These are phyloP conservation scores for Buxus sempervirens DNA, from an alignment of 164 flowering plant genomes.

Conservation along the genomic window DNA sequence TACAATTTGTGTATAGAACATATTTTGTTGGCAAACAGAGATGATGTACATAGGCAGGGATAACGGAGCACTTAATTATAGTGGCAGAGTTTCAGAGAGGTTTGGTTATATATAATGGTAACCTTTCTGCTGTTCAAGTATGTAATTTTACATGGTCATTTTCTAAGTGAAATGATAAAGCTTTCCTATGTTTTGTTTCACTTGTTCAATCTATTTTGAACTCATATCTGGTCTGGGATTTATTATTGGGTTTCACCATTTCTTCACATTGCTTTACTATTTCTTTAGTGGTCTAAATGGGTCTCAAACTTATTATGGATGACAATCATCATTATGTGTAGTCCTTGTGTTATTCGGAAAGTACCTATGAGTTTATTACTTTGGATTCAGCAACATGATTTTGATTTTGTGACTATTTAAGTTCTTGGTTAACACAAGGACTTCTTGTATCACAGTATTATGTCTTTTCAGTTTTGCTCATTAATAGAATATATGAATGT, in stretches of 20 bases:
- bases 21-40: slow-evolving; percentile 8
- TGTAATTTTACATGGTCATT: slow-evolving; percentile 21
- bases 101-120: slow-evolving; percentile 10
- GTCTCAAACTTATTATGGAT: neutral
- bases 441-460: no score
- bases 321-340: no score
- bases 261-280: neutral
- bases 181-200: neutral
- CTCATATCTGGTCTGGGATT: neutral
- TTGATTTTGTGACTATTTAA: no score
- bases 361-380: no score
- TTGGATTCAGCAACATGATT: no score
- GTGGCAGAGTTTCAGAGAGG: neutral
- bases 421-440: no score
- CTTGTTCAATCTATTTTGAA: neutral
- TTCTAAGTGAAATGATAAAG: slow-evolving; percentile 10
- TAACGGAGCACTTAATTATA: slow-evolving; percentile 6
- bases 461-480: no score
- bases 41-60: slow-evolving; percentile 34
- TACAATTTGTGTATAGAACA: slow-evolving; percentile 13
- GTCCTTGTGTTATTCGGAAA: no score
- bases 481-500: no score
- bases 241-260: neutral
- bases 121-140: slow-evolving; percentile 16
- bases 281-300: neutral